Conservation (phyloP, 345 rosid genomes). For the Gossypium turneri region DNA sequence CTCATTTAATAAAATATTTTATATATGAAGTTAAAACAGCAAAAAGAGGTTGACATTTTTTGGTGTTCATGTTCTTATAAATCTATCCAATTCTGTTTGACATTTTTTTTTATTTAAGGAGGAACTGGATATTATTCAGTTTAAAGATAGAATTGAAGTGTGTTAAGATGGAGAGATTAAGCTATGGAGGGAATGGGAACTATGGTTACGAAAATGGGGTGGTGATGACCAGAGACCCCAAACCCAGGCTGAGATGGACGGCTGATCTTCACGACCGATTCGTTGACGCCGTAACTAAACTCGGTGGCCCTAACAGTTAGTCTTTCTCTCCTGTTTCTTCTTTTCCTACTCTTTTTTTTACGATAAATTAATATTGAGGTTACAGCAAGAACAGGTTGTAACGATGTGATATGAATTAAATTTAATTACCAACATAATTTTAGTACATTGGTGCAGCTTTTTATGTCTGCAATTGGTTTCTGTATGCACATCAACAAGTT, state of each 20-base stretch:
- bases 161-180: slow-evolving; percentile 44
- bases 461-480: neutral
- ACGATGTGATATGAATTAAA: neutral
- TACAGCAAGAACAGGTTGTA: neutral
- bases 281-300: slow-evolving; percentile 65
- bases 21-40: neutral
- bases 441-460: neutral
- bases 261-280: slow-evolving; percentile 64
- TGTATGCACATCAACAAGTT: neutral
- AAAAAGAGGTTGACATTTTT: neutral
- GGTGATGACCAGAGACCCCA: slow-evolving; percentile 86
- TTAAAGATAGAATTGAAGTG: neutral
- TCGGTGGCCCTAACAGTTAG: slow-evolving; percentile 72
- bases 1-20: neutral
- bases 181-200: slow-evolving; percentile 17
- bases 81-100: neutral
- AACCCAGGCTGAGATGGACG: slow-evolving; percentile 81
- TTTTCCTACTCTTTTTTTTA: neutral
- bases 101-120: neutral
- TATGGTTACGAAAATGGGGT: slow-evolving; percentile 52
- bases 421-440: too few relatives aligned
- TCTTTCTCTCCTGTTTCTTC: neutral
- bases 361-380: neutral
- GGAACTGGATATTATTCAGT: neutral
- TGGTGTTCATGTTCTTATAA: neutral